A percentile compares a stretch with the other conserved stretches of the same genome.
These are phyloP conservation scores for Spathaspora hagerdaliae DNA, from an alignment of 805 yeast genomes.

Conservation along the genomic window DNA sequence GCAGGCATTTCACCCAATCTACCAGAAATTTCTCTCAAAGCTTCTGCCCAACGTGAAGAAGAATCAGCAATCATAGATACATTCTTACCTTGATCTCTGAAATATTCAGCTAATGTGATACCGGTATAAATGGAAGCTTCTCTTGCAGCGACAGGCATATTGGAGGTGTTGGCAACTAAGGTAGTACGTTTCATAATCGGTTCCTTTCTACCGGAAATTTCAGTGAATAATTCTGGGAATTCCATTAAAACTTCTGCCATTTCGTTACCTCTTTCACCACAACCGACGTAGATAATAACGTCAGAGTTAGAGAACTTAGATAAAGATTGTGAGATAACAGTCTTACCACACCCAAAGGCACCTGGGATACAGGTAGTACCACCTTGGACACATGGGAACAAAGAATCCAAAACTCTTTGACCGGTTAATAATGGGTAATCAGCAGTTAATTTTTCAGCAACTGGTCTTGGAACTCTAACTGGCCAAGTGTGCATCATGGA, in stretches of 20 bases:
- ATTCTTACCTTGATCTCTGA: constrained; percentile 99
- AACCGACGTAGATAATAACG: constrained; percentile 90
- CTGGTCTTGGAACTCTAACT: constrained; percentile 99
- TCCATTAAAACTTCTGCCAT: constrained; percentile 99
- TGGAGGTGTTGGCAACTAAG: constrained; percentile 96
- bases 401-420: constrained; percentile 96
- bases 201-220: constrained; percentile 87
- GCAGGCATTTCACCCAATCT: constrained; percentile 99
- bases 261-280: constrained; percentile 98
- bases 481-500: constrained; percentile 99
- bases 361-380: constrained; percentile 99
- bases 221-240: constrained; percentile 96
- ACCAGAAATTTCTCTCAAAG: constrained; percentile 98
- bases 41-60: constrained; percentile 99
- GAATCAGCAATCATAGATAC: constrained; percentile 99
- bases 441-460: constrained; percentile 88
- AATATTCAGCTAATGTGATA: constrained; percentile 96
- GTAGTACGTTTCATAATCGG: constrained; percentile 99
- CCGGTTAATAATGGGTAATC: constrained; percentile 96
- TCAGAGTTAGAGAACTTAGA: constrained; percentile 98
- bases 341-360: constrained; percentile 99
- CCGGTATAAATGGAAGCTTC: constrained; percentile 99
- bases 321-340: constrained; percentile 95
- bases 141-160: constrained; percentile 99
- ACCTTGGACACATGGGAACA: constrained; percentile 99